Percentiles rank a stretch among this genome's conserved stretches.
These are phyloP conservation scores for Saturnispora besseyi DNA, from an alignment of 805 yeast genomes.

Conservation along the genomic window DNA sequence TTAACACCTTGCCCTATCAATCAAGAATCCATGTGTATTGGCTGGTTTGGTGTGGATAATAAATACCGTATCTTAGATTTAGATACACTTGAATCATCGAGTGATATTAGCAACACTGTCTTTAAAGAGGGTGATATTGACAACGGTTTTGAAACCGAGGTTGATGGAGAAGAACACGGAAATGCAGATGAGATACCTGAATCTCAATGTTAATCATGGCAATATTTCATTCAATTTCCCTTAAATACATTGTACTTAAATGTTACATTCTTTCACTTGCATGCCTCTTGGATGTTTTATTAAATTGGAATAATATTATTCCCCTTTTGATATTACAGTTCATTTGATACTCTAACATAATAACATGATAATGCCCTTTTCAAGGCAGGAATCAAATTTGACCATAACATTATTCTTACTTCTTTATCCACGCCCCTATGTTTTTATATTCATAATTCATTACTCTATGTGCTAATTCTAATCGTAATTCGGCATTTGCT, in stretches of 20 bases:
- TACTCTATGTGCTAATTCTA: constrained; percentile 53
- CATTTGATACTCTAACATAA: constrained; percentile 35
- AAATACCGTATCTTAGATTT: constrained; percentile 12
- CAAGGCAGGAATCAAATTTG: constrained; percentile 48
- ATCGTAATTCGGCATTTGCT: constrained; percentile 31
- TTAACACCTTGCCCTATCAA: constrained; percentile 13
- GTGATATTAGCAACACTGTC: neutral
- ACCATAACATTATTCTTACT: constrained; percentile 55
- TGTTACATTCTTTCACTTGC: too few relatives aligned
- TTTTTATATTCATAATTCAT: constrained; percentile 55
- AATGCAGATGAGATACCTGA: constrained; percentile 10
- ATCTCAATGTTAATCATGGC: constrained; percentile 6
- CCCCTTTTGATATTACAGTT: too few relatives aligned
- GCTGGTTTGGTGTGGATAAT: constrained; percentile 12
- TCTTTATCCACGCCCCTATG: constrained; percentile 66
- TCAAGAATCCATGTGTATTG: constrained; percentile 3
- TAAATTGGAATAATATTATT: too few relatives aligned
- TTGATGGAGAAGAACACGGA: neutral
- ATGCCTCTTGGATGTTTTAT: too few relatives aligned
- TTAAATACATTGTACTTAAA: too few relatives aligned
- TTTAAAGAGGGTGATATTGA: neutral
- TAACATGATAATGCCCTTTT: constrained; percentile 58
- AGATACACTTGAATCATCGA: constrained; percentile 1
- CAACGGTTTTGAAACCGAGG: neutral
- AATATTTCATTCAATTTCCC: too few relatives aligned